These are phyloP conservation scores for Brasenia schreberi DNA, from an alignment of 164 flowering plant genomes.

Conservation along the genomic window DNA sequence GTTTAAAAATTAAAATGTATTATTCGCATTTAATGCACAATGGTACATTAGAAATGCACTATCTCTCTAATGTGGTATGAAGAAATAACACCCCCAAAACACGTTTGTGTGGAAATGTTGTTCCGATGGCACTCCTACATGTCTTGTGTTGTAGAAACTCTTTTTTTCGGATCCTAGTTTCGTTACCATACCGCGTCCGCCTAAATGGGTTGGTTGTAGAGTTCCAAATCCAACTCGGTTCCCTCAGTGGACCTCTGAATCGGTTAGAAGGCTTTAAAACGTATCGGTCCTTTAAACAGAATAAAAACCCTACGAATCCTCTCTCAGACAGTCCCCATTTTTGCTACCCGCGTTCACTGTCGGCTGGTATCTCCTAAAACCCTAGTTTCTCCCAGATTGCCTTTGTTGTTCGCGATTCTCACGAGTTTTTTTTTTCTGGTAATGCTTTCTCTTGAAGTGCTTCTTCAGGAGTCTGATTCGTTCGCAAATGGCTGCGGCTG, in stretches of 20 bases:
- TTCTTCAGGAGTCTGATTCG: background rate
- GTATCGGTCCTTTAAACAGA: background rate
- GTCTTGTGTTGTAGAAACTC: too few species aligned
- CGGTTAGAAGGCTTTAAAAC: background rate
- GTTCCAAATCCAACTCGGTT: too few species aligned
- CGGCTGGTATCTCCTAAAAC: conserved; percentile 1
- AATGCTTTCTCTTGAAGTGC: background rate
- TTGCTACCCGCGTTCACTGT: background rate
- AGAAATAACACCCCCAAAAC: too few species aligned
- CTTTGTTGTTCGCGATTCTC: background rate
- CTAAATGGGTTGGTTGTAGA: too few species aligned
- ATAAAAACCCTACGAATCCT: background rate
- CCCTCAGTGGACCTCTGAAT: background rate
- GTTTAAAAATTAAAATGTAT: too few species aligned
- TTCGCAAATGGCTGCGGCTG: conserved; percentile 5
- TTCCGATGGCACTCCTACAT: too few species aligned
- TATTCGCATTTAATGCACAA: too few species aligned
- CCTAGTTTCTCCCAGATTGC: background rate
- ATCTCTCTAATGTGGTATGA: too few species aligned
- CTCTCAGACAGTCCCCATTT: background rate
- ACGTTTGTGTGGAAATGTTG: too few species aligned
- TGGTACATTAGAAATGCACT: too few species aligned
- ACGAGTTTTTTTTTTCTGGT: background rate
- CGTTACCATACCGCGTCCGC: too few species aligned
- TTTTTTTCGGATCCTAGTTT: too few species aligned